phyloP scores from a whole-genome alignment of 768 basidiomycete genomes.

The Rhodotorula sphaerocarpa region DNA sequence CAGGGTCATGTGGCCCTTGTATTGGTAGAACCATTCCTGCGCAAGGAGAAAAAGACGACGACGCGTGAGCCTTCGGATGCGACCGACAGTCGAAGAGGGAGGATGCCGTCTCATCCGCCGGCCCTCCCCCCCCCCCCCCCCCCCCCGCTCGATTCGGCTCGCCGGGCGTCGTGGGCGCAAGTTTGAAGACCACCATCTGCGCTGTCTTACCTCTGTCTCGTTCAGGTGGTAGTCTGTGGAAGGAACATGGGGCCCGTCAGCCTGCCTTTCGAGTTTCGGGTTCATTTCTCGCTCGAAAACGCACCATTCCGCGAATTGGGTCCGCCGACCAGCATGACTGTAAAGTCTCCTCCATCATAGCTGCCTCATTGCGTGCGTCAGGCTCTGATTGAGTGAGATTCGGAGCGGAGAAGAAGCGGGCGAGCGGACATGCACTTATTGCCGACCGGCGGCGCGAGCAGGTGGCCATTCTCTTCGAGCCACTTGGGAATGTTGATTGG shows the following conservation, averaged over 20 bases:
- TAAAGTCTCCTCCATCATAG: constrained; percentile 66
- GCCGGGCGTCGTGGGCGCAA: background rate
- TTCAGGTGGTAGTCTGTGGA: constrained; percentile 77
- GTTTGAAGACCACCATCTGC: background rate
- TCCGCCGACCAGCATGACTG: constrained; percentile 93
- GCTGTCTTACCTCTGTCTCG: constrained; percentile 55
- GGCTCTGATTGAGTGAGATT: too few species aligned
- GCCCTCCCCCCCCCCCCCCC: too few species aligned
- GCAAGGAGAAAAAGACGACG: constrained; percentile 43
- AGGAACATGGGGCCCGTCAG: background rate
- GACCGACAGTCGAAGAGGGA: too few species aligned
- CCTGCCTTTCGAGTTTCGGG: background rate
- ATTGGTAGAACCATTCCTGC: constrained; percentile 93
- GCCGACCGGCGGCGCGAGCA: constrained; percentile 80
- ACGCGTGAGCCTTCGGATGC: background rate
- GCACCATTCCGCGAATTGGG: constrained; percentile 71
- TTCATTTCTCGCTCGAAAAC: background rate
- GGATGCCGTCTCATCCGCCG: too few species aligned
- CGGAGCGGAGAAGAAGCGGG: too few species aligned
- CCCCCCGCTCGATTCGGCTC: constrained; percentile 49
- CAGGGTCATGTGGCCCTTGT: constrained; percentile 86
- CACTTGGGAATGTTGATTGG: constrained; percentile 80
- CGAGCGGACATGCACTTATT: constrained; percentile 74
- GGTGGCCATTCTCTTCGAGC: constrained; percentile 70
- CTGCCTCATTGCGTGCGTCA: constrained; percentile 39